Base-by-base conservation (phyloP, 805 yeast genomes). In the Kregervanrija pseudodelftensis region DNA sequence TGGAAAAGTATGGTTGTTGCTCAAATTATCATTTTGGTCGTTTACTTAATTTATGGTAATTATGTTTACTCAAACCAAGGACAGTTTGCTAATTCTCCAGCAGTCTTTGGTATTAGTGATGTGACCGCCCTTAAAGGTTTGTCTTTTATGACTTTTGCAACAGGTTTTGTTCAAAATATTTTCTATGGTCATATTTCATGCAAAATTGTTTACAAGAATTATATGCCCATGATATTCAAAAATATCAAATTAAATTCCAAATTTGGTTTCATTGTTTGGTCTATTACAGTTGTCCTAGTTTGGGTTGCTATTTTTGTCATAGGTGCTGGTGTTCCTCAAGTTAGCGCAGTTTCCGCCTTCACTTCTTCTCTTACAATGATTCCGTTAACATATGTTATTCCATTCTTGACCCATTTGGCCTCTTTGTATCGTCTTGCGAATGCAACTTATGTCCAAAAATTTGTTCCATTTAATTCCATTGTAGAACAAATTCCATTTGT, bases 161-260 rank as follows among this genome's bases (percentile, higher is more conserved):
- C 69, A 10, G 73, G 71, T 14, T 52, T 70, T 41, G 58, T 72
- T 43, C 76, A 75, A 33, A 73, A 69, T 33, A 66, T 66, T 12
- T 61, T 73, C 45, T 73, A 69, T 49, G 74, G 73, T 28, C 72
- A 73, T 54, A 63, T 73, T 39, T 74, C 74, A 35, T 56, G 69
- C 47, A 73, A 73, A 57, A 69, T 68, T n/a, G 44, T 65, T 22
- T 73, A 71, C 61, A 66, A 66, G 48, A 65, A 68, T 11, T 59
- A 69, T 44, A 47, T 69, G 32, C 63, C 65, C 17, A 43, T 61
- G 9, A 48, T 66, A 13, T 52, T 67, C 46, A 50, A 54, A 11
- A 54, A 58, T 36, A 69, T 73, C 16, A 46, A 48, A 17, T 57
- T 68, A 37, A 57, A 59, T 36, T 55, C 70, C 31, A 55, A 51